Evolutionary conservation across 1,284 basidiomycete genomes (phyloP).

Genomic region (Wolfiporia cocos): DNA sequence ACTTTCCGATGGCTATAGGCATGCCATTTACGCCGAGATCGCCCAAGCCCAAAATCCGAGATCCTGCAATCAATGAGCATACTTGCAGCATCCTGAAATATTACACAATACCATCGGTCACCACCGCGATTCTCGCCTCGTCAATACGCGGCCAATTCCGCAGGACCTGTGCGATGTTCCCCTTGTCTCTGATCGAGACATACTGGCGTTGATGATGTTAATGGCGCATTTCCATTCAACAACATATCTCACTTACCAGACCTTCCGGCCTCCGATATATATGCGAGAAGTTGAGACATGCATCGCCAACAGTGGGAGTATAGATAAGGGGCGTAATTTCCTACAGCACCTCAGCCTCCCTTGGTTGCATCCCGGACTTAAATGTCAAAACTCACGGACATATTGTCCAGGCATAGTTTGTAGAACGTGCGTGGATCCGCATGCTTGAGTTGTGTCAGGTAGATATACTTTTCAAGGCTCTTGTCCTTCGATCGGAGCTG

Average conservation of each 20-base stretch:
- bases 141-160: slow-evolving; percentile 71
- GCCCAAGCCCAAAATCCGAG: slow-evolving; percentile 88
- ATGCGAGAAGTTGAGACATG: slow-evolving; percentile 80
- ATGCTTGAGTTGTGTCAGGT: slow-evolving; percentile 68
- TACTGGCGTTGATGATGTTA: slow-evolving; percentile 41
- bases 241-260: slow-evolving; percentile 38
- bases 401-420: slow-evolving; percentile 58
- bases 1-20: slow-evolving; percentile 91
- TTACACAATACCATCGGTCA: slow-evolving; percentile 67
- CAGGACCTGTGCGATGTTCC: slow-evolving; percentile 65
- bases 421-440: slow-evolving; percentile 74
- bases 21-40: slow-evolving; percentile 88
- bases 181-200: slow-evolving; percentile 84
- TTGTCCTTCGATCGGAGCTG: slow-evolving; percentile 75
- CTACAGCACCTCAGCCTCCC: slow-evolving; percentile 16
- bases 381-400: slow-evolving; percentile 36
- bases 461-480: slow-evolving; percentile 78
- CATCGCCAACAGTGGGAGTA: slow-evolving; percentile 90
- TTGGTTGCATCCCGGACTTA: neutral
- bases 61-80: slow-evolving; percentile 38
- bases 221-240: slow-evolving; percentile 7
- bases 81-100: neutral
- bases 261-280: slow-evolving; percentile 82
- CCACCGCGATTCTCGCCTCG: slow-evolving; percentile 79
- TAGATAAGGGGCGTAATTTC: slow-evolving; percentile 86